phyloP scores from a whole-genome alignment of 371 early-diverging fungal genomes.

The Saksenaea oblongispora region DNA sequence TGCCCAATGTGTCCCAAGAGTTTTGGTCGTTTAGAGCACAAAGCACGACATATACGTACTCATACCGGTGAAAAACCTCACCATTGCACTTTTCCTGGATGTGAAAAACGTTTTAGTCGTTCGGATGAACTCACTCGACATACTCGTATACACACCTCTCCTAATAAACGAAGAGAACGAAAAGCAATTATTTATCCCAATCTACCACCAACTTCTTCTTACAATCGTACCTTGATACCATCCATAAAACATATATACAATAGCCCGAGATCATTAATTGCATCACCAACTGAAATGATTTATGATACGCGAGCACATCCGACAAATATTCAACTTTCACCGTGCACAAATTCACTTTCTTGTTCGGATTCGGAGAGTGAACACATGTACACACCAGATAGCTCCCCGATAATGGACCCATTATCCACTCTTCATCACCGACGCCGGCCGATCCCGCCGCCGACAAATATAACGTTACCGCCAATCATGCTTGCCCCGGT shows the following conservation, averaged over 20 bases:
- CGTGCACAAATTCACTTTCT: constrained; percentile 18
- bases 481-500: not conserved
- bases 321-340: constrained; percentile 1
- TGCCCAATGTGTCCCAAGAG: constrained; percentile 70
- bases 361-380: constrained; percentile 39
- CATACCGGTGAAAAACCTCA: constrained; percentile 93
- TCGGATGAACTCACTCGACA: constrained; percentile 90
- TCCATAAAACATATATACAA: not conserved
- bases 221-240: not conserved
- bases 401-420: constrained; percentile 36
- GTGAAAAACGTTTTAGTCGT: constrained; percentile 86
- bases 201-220: not conserved
- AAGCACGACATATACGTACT: constrained; percentile 86
- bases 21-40: constrained; percentile 75
- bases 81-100: constrained; percentile 76
- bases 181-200: constrained; percentile 14
- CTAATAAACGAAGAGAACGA: constrained; percentile 31
- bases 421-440: constrained; percentile 6
- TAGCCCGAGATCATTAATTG: constrained; percentile 4
- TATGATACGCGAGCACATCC: constrained; percentile 37
- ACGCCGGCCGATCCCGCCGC: constrained; percentile 14
- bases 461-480: constrained; percentile 24
- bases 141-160: constrained; percentile 71
- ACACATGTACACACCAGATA: constrained; percentile 41
- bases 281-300: not conserved